Base-by-base conservation (phyloP, 441 rosid genomes). In the Erodium texanum region DNA sequence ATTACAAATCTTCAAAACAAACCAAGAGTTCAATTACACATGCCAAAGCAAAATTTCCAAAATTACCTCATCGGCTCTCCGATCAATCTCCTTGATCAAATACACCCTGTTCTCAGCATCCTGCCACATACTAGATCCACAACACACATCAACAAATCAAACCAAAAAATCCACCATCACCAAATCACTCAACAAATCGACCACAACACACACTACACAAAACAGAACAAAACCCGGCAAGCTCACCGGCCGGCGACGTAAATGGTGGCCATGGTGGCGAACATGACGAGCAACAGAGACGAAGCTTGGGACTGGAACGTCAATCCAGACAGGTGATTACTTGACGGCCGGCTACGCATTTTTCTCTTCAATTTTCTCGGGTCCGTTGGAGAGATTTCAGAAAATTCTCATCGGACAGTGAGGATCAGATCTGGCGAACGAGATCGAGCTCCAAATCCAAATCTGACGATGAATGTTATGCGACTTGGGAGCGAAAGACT, bases 231-330 rank as follows among this genome's bases (percentile, higher is more conserved):
- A 12, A 15, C 34, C 0, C 11, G 18, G 9, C 22, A 18, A 72
- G 75, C 75, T 72, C 66, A 93, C 98, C 97, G 84, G 78, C 94
- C 93, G 7, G 97, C 96, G 7, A 90, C 93, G 67, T 90, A 90
- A 67, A 88, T 74, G 41, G 98, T 76, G 73, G 96, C 92, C 75
- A 87, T 85, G 71, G 83, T 73, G 3, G 96, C 88, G 43, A 93
- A 79, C 96, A 93, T 90, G 59, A 86, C 79, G 27, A 87, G 80
- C 70, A 89, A 70, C 69, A 88, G 84, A 20, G 85, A 70, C 22
- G 91, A 82, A 54, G 83, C 66, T 64, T 85, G 83, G 45, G 81
- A 80, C 32, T 68, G 74, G 32, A 82, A 74, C 52, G 66, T 68
- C 81, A 79, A 72, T 67, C 79, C 81, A 0, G 84, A 71, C 27